A percentile compares a stretch with the other conserved stretches of the same genome.
phyloP scores from a whole-genome alignment of 228 moss, liverwort and hornwort genomes.

The Sphagnum magellanicum region DNA sequence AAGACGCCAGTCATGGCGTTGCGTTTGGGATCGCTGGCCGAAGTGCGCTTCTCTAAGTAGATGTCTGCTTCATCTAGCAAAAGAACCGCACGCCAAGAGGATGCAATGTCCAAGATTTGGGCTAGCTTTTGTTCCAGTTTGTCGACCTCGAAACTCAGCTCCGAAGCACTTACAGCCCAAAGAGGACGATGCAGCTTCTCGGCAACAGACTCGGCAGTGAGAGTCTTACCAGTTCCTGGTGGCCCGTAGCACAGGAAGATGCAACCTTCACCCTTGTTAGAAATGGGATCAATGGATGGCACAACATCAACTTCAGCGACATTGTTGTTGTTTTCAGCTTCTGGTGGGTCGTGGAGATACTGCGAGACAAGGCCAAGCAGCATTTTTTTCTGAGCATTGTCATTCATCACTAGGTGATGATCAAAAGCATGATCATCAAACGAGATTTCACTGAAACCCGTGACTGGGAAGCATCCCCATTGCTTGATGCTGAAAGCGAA shows the following conservation, averaged over 20 bases:
- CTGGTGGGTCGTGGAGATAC: constrained; percentile 9
- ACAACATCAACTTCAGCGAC: neutral
- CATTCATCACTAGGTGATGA: constrained; percentile 29
- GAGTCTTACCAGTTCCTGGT: constrained; percentile 38
- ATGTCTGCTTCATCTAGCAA: constrained; percentile 36
- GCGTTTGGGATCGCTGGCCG: constrained; percentile 7
- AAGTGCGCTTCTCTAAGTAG: constrained; percentile 22
- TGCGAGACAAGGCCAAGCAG: constrained; percentile 28
- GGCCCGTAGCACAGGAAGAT: constrained; percentile 34
- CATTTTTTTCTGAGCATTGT: constrained; percentile 17
- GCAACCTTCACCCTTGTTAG: constrained; percentile 29
- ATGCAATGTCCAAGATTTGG: constrained; percentile 23
- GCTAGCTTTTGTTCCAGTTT: constrained; percentile 14
- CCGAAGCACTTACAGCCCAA: constrained; percentile 8
- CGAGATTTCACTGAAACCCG: constrained; percentile 18
- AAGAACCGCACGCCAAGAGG: constrained; percentile 37
- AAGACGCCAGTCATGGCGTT: constrained; percentile 47
- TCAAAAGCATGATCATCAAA: constrained; percentile 16
- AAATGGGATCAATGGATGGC: constrained; percentile 20
- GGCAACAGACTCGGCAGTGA: constrained; percentile 38
- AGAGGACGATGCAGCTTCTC: constrained; percentile 42
- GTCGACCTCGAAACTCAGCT: constrained; percentile 1
- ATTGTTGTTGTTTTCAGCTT: constrained; percentile 4
- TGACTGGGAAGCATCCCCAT: constrained; percentile 41
- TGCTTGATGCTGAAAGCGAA: constrained; percentile 39